Base-by-base conservation (phyloP, 2,329 filamentous ascomycete genomes). In the Colletotrichum spaethianum region DNA sequence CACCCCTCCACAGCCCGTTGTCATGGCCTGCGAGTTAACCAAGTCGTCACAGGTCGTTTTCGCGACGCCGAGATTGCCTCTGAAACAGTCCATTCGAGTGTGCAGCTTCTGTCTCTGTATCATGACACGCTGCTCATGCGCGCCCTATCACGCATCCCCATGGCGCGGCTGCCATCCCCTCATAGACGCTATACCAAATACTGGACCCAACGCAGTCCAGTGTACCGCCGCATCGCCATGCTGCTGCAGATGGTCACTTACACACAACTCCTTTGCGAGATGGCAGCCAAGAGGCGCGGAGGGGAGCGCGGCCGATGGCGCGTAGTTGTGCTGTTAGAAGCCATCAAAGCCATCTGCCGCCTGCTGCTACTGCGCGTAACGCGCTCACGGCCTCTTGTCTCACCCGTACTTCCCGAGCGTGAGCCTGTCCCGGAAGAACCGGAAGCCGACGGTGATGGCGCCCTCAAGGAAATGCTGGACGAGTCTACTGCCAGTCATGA, bases 201-300 rank as follows among this genome's bases (percentile, higher is more conserved):
- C 81, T 93, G 91, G 91, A 86, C 89, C 8, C 82, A 86, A 67
- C 88, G 88, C 76, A 91, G 87, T 77, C 86, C 88, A 5, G 86
- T 94, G 12, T 99, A 99, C 82, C 90, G 92, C 71, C 90, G 93
- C 71, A 90, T 97, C 66, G 95, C 96, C 50, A 88, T 95, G 75
- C 86, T 95, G 5, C 85, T 99, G 60, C 94, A 97, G 80, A 93
- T 97, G 83, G 93, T 98, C 33, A 93, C 96, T 76, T 98, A 98
- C 80, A 98, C 95, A 0, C 94, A 99, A 83, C 86, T 99, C 38
- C 85, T 99, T n/a, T 96, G 96, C 89, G 96, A 99, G 81, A 99
- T 99, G 96, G 90, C 93, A 36, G 95, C 95, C 36, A 97, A 97
- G 83, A 89, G 96, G 60, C 92, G 92, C 74, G 93, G 94, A 23